Base-by-base conservation (phyloP, 2,329 filamentous ascomycete species). In the Hymenoscyphus linearis region DNA sequence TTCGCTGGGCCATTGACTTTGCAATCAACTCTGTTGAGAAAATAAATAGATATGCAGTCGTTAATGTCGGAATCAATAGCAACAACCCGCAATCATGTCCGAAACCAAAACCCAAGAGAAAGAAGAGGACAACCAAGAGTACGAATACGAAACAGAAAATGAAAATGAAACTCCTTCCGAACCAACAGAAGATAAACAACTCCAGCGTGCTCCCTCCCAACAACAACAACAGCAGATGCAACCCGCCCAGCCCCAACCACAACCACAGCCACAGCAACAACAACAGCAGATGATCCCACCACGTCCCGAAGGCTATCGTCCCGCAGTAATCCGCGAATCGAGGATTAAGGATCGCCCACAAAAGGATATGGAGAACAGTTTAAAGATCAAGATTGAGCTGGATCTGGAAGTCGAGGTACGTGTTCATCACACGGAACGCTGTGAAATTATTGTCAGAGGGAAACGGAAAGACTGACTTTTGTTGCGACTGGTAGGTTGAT, bases 341-440 rank as follows among this genome's bases (percentile, higher is more conserved):
- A 69, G 74, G 56, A 75, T 76, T 57, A 69, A 73, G 52, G 73
- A 75, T 61, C 67, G 73, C 4, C 74, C 73, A 7, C 36, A 64
- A 12, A 70, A 70, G 53, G 67, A 70, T 16, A 71, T 68, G 55
- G 68, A 67, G 40, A 70, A 70, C 64, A 71, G 71, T 55, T 64
- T 75, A 65, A 75, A 74, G 62, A 73, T 76, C 60, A 74, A 74
- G 68, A 74, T 76, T 63, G 74, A 76, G 66, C 55, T 76, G 60
- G 73, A 76, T 67, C 67, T 69, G 56, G 69, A 71, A 61, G 68
- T 70, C 57, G 68, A 74, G 72, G 73, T 72, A 50, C 26, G 36
- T 47, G n/a, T 47, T 35, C 25, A 31, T 18, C 18, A 13, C 14
- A 27, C 50, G 13, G 25, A 22, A 26, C 7, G 14, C 18, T 57